Evolutionary conservation across 495 filamentous ascomycete species (phyloP).

Genomic region (Penicillium robsamsonii): DNA sequence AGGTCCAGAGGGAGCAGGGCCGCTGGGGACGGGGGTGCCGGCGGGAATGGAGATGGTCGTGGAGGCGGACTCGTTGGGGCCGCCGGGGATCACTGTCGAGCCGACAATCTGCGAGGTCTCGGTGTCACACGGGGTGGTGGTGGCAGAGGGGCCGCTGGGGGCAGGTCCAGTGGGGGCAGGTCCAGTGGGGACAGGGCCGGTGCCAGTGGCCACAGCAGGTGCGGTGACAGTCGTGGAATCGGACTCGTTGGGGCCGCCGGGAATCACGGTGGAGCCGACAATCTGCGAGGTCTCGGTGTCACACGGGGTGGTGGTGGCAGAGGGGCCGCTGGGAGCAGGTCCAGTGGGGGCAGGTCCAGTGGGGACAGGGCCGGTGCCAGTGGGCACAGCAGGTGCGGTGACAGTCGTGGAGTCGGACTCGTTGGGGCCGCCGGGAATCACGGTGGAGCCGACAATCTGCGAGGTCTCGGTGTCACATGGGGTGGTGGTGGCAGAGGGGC

Average conservation of each 20-base stretch:
- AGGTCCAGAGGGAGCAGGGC: too few relatives aligned
- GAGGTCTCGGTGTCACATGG: slow-evolving; percentile 27
- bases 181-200: slow-evolving; percentile 2
- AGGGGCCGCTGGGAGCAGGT: slow-evolving; percentile 4
- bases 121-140: slow-evolving; percentile 26
- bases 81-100: slow-evolving; percentile 14
- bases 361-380: slow-evolving; percentile 7
- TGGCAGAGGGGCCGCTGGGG: slow-evolving; percentile 7
- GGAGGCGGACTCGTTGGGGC: slow-evolving; percentile 5
- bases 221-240: slow-evolving; percentile 6
- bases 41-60: slow-evolving; percentile 7
- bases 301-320: slow-evolving; percentile 21
- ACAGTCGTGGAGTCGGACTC: slow-evolving; percentile 6
- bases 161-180: slow-evolving; percentile 1
- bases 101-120: slow-evolving; percentile 14
- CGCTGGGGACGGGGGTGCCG: slow-evolving; percentile 6
- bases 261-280: slow-evolving; percentile 12
- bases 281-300: slow-evolving; percentile 21
- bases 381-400: slow-evolving; percentile 9
- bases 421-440: slow-evolving; percentile 13
- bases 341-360: not conserved
- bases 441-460: slow-evolving; percentile 12
- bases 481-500: slow-evolving; percentile 14
- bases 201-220: slow-evolving; percentile 4
- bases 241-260: slow-evolving; percentile 8